Base-by-base conservation (phyloP, 1,284 basidiomycete genomes). In the Takashimella tepidaria region DNA sequence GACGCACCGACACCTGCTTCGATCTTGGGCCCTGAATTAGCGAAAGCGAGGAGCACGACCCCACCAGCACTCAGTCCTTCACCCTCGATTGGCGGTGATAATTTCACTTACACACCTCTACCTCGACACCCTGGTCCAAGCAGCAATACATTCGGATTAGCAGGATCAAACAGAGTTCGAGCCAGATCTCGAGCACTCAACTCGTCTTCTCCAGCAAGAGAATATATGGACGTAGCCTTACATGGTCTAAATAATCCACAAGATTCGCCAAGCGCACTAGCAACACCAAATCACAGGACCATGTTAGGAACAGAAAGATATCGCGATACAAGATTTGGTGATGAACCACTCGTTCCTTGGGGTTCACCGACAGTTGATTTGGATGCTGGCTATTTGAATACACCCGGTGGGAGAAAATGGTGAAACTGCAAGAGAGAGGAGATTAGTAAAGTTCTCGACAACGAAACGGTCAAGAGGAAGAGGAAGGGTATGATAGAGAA, bases 231-330 rank as follows among this genome's bases (percentile, higher is more conserved):
- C 21, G 61, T 72, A 5, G 70, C 70, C 0, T 55, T 69, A 40
- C 64, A 66, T 24, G 56, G 60, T 3, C 41, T 59, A 11, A 12
- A 37, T 3, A 47, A 55, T 21, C 55, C 25, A 3, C 31, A 47
- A 13, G 47, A 54, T 3, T 59, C 59, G 8, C 53, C 62, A 0
- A 55, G 55, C 40, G 59, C 46, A 3, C n/a, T 62, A 6, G 55
- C 55, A 1, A 71, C 69, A 0, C 72, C 72, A 1, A 59, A 58
- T 11, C 68, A 69, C 50, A 54, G 72, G 31, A 73, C 72, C 1
- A 51, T 73, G 57, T 50, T 73, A 20, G 72, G 72, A 10, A 73
- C 72, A 0, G 72, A 73, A 56, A 52, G 66, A 19, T 73, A 71
- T 55, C 60, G 67, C 31, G 72, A 73, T 58, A 70, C 66, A 45